Conservation (phyloP, 73 alveolate species). For the Loxodes magnus region DNA sequence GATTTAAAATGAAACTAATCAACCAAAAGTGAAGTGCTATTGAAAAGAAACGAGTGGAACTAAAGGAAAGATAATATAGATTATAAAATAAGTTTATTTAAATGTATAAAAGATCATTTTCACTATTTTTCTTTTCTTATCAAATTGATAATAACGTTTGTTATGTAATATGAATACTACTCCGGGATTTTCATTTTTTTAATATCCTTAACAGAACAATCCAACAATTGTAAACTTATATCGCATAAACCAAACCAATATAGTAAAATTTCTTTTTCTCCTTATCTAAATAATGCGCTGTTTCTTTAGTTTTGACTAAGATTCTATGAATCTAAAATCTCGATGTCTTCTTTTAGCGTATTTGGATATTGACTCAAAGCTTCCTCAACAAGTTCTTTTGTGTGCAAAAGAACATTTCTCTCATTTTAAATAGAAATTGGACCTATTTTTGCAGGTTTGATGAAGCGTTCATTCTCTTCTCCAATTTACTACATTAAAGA, state of each 20-base stretch:
- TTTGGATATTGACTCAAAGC: slow-evolving; percentile 43
- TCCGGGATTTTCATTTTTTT: slow-evolving; percentile 24
- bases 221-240: not conserved
- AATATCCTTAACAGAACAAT: not conserved
- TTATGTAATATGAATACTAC: too few relatives aligned
- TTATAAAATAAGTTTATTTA: too few relatives aligned
- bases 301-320: slow-evolving; percentile 56
- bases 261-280: slow-evolving; percentile 38
- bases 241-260: not conserved
- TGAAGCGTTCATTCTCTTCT: slow-evolving; percentile 12
- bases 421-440: slow-evolving; percentile 51
- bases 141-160: too few relatives aligned
- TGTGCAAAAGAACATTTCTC: slow-evolving; percentile 38
- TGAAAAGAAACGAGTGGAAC: too few relatives aligned
- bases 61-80: too few relatives aligned
- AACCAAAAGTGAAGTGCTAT: too few relatives aligned
- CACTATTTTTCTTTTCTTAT: too few relatives aligned
- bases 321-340: slow-evolving; percentile 24
- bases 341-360: slow-evolving; percentile 38
- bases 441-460: slow-evolving; percentile 36
- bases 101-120: too few relatives aligned
- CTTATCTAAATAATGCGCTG: slow-evolving; percentile 46
- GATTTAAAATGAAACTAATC: too few relatives aligned
- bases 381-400: slow-evolving; percentile 28
- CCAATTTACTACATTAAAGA: slow-evolving; percentile 2